phyloP scores from a whole-genome alignment of 495 filamentous ascomycete genomes.

The Aspergillus wentii region DNA sequence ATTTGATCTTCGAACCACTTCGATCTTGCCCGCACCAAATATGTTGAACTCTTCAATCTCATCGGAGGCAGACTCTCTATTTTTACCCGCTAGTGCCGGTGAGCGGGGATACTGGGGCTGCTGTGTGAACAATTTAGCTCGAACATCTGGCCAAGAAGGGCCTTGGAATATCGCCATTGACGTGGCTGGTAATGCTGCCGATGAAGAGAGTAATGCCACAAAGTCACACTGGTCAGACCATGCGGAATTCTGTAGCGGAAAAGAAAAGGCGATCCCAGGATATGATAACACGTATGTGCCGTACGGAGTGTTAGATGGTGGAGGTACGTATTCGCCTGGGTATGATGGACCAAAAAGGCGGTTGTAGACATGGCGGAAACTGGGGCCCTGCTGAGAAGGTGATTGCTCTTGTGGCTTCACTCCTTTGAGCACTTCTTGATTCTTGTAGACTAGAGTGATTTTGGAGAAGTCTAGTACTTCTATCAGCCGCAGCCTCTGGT shows the following conservation, averaged over 20 bases:
- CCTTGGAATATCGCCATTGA: conserved; percentile 88
- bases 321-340: conserved; percentile 80
- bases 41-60: conserved; percentile 79
- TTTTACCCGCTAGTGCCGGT: conserved; percentile 50
- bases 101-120: conserved; percentile 61
- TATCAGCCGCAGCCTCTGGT: conserved; percentile 85
- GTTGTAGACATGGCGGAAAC: conserved; percentile 88
- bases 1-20: conserved; percentile 61
- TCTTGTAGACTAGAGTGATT: conserved; percentile 75
- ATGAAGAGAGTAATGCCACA: conserved; percentile 77
- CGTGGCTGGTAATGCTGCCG: conserved; percentile 64
- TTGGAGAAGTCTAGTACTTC: conserved; percentile 91
- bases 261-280: conserved; percentile 87
- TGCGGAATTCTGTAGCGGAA: conserved; percentile 69
- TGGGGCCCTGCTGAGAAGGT: conserved; percentile 56
- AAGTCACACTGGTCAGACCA: conserved; percentile 82
- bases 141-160: conserved; percentile 79
- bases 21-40: conserved; percentile 67
- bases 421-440: conserved; percentile 73
- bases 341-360: conserved; percentile 87
- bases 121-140: conserved; percentile 69
- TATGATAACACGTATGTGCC: conserved; percentile 85
- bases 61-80: conserved; percentile 62
- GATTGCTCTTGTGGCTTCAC: conserved; percentile 38
- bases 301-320: conserved; percentile 44